Evolutionary conservation across 768 basidiomycete genomes (phyloP), one percentile per base, ranked within the genome.

Genomic region (Termitomyces bulborhizus): DNA sequence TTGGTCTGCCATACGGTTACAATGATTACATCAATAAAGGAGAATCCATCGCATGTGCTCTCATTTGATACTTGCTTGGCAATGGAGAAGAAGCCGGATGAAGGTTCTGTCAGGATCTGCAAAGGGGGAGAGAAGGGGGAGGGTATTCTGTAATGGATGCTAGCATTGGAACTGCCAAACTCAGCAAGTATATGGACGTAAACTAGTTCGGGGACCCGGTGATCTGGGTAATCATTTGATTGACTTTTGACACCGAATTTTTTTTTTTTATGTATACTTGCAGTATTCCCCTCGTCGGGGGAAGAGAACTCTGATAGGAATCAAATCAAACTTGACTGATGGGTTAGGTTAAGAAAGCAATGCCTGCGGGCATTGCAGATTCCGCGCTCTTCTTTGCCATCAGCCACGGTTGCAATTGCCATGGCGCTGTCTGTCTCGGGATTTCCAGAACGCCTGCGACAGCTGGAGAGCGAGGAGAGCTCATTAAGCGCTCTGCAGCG

Each of bases 371-470:
- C n/a, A n/a, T n/a, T 29, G 43, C 15, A 27, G 43, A 44, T 44
- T 27, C 43, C 24, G 27, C 21, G 16, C 27, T 1, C n/a, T 46
- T 49, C 51, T 27, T 34, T 51, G 31, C 29, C 51, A 58, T 12
- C 46, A 37, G 6, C 36, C 13, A 46, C 47, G 6, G 12, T 21
- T 24, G 42, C 11, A 15, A 27, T 21, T 24, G 42, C 11, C 40
- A 72, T 72, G 69, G 68, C 66, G 21, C 57, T 72, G 51, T 71
- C 71, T 5, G 71, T 72, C 31, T 72, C 71, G 34, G 69, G 66
- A 6, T 72, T 72, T 61, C 71, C 71, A 55, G 68, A 72, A 59
- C 65, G 65, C 6, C 61, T 62, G 58, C 69, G 67, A 50, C 66
- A 66, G 49, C 31, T 45, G 27, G 46, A 60, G 11, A 34, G 31